Percentiles rank a stretch among this genome's conserved stretches.
These are phyloP conservation scores for Starmerella roubikii DNA, from an alignment of 805 yeast species.

Conservation along the genomic window DNA sequence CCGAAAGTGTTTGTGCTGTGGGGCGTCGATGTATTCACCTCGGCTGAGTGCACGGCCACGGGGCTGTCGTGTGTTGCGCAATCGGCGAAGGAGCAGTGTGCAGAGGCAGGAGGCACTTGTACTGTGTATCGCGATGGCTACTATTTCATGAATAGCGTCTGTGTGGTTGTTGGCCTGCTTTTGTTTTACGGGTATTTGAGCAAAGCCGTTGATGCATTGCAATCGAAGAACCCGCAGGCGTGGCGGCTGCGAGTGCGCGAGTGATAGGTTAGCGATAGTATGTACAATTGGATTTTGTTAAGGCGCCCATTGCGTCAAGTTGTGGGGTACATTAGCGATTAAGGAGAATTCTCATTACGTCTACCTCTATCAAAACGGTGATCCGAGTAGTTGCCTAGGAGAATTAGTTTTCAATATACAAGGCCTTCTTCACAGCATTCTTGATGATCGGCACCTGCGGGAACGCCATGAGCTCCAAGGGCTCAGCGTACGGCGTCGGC, in stretches of 20 bases:
- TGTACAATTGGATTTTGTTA: too few species aligned
- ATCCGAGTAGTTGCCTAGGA: too few species aligned
- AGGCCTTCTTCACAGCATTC: slow-evolving; percentile 42
- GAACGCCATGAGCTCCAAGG: slow-evolving; percentile 96
- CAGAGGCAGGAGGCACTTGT: slow-evolving; percentile 42
- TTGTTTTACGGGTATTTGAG: slow-evolving; percentile 56
- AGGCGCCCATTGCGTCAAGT: too few species aligned
- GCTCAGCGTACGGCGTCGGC: slow-evolving; percentile 96
- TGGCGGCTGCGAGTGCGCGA: too few species aligned
- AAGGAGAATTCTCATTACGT: too few species aligned
- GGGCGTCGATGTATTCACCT: slow-evolving; percentile 68
- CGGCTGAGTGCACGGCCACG: slow-evolving; percentile 38
- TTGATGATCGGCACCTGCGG: slow-evolving; percentile 86
- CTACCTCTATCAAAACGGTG: too few species aligned
- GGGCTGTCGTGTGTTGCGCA: slow-evolving; percentile 28
- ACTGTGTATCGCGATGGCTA: slow-evolving; percentile 61
- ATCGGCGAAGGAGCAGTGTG: slow-evolving; percentile 38
- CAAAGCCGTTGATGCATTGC: slow-evolving; percentile 48
- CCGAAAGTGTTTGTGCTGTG: slow-evolving; percentile 70
- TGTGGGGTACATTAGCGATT: too few species aligned
- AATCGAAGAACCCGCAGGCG: slow-evolving; percentile 54
- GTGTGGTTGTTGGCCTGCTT: slow-evolving; percentile 51
- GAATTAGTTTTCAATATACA: slow-evolving; percentile 28
- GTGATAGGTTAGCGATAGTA: too few species aligned
- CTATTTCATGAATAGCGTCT: slow-evolving; percentile 58